Base-by-base conservation (phyloP, 371 early-diverging fungal species). In the Mortierella sp. region DNA sequence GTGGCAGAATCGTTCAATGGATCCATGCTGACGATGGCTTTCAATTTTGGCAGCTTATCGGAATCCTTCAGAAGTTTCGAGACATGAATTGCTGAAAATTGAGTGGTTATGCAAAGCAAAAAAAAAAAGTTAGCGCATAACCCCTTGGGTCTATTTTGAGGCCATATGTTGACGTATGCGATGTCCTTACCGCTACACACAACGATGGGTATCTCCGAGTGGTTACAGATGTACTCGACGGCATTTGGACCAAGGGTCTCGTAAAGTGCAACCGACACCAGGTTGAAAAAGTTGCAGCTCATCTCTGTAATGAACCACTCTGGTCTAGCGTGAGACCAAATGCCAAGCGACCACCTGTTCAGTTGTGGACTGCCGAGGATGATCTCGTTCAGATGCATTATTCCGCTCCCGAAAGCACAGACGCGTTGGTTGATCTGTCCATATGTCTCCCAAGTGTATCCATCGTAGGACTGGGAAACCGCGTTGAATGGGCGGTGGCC, bases 291-390 rank as follows among this genome's bases (percentile, higher is more conserved):
- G 67, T 80, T 80, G 56, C 85, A 86, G 7, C 82, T 85, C 47
- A 87, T 82, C 67, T 91, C 91, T 1, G 82, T 72, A 49, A 92
- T 83, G 66, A 59, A 64, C 96, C 96, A 97, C 68, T 97, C 97
- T 4, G 89, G 75, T 14, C 95, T 75, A 79, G 94, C 94, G 51
- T 86, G 79, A 5, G 94, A 82, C 81, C 90, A 95, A 39, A 96
- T 76, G 4, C 92, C 91, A 43, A 93, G 72, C 26, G 80, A 21
- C 72, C 79, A 82, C 28, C 79, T 69, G 19, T 49, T 72, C 47
- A 66, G 17, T 28, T 70, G 49, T 1, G 56, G 17, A 30, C 28
- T 49, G 14, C 62, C 67, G 32, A 70, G 72, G 50, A 71, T 43
- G 1, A 27, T 19, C 23, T 73, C 70, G 55, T 69, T 71, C 50